Conservation (phyloP, 2,329 filamentous ascomycete species). For the Diaporthe eres region DNA sequence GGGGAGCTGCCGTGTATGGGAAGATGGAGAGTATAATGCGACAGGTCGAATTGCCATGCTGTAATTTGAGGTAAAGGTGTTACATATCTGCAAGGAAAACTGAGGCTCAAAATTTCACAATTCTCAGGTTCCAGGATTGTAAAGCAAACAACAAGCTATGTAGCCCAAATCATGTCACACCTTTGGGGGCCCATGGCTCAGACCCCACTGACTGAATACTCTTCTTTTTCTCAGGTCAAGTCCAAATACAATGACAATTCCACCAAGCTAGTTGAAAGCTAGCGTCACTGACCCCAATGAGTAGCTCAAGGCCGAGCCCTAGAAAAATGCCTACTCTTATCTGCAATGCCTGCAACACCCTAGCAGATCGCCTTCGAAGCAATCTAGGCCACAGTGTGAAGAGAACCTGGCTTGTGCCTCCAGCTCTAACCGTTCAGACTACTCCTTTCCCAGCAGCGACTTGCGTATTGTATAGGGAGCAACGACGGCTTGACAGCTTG, state of each 20-base stretch:
- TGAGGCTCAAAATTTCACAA: no score
- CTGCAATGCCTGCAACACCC: neutral
- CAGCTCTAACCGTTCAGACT: neutral
- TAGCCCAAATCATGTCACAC: no score
- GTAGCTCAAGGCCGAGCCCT: neutral
- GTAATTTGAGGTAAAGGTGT: neutral
- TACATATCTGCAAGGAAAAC: no score
- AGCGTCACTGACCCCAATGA: neutral
- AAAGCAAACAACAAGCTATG: no score
- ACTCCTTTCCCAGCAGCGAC: neutral
- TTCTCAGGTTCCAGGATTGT: no score
- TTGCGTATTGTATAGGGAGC: neutral
- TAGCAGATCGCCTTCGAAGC: neutral
- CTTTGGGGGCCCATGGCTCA: no score
- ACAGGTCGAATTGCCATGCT: neutral
- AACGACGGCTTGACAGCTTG: no score
- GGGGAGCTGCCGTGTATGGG: neutral
- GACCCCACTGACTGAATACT: neutral
- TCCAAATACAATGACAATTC: no score
- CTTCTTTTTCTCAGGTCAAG: neutral
- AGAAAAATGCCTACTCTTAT: neutral
- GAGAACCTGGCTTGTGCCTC: no score
- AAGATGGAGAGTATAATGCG: neutral
- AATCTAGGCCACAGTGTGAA: no score
- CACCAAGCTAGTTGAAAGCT: neutral